Base-by-base conservation (phyloP, 345 rosid genomes). In the Isatis tinctoria region DNA sequence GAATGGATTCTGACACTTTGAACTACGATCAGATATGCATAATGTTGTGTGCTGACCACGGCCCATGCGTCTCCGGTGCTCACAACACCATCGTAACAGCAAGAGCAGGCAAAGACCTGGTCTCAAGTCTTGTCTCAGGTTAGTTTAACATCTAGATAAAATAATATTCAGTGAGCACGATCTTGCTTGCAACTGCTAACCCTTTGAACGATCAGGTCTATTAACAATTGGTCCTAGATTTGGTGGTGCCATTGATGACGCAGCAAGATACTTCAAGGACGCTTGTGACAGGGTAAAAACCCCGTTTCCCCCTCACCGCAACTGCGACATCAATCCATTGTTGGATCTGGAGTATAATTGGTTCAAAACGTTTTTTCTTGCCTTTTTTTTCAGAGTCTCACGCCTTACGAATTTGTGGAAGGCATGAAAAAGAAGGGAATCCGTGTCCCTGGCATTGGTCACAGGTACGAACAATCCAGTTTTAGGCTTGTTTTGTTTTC, bases 231-330 rank as follows among this genome's bases (percentile, higher is more conserved):
- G 99, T 69, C 99, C 97, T 4, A 87, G 97, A 82, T 95, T 95
- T 74, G 99, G 97, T 79, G 97, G 97, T 76, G 99, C 99, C 60
- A 86, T 95, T 80, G 97, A 95, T 72, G 99, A 95, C 67, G 97
- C 96, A 64, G 97, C 99, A 65, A 87, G 97, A 73, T 94, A 88
- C 84, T 94, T 94, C 70, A 92, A 94, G 84, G 99, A 94, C 84
- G 99, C 96, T 73, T 91, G 86, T 61, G 96, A 92, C 74, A 86
- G 82, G 83, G 97, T 90, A 85, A 80, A 81, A 44, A 6, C 13
- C 13, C 28, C 8, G 43, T 43, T 8, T 24, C 41, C 10, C 36
- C 6, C 69, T 27, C n/a, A 39, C 49, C 13, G 30, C 37, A 20
- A 18, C 47, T 53, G n/a, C 22, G 0, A 20, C 60, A 7, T 58